Evolutionary conservation across 805 yeast species (phyloP).

Genomic region (Saccharomyces mikatae): DNA sequence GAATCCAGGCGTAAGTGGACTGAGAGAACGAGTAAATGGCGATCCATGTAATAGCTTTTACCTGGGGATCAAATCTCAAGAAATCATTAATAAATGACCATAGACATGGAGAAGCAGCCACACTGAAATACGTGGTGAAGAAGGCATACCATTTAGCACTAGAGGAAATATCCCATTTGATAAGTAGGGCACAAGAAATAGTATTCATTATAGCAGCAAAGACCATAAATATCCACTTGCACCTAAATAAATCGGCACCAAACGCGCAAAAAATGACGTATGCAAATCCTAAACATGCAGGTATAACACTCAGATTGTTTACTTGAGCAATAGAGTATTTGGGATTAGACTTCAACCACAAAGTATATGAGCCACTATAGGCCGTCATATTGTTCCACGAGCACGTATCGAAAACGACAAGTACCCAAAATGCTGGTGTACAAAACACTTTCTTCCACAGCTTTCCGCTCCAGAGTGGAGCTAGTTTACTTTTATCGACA

Average conservation of each 20-base stretch:
- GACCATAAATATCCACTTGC: constrained; percentile 47
- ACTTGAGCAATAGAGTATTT: constrained; percentile 37
- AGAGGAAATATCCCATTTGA: constrained; percentile 50
- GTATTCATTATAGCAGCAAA: constrained; percentile 47
- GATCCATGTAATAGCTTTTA: constrained; percentile 49
- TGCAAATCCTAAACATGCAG: constrained; percentile 53
- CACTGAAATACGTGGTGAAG: constrained; percentile 50
- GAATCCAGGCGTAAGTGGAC: constrained; percentile 52
- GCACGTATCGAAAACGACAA: constrained; percentile 46
- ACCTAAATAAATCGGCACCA: constrained; percentile 43
- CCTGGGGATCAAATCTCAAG: constrained; percentile 47
- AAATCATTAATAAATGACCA: constrained; percentile 53
- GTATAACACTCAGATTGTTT: constrained; percentile 44
- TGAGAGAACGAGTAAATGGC: constrained; percentile 51
- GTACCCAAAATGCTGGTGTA: constrained; percentile 49
- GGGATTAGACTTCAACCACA: constrained; percentile 52
- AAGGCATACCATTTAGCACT: constrained; percentile 61
- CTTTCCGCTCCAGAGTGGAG: constrained; percentile 32
- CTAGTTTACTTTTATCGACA: constrained; percentile 21
- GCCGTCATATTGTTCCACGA: constrained; percentile 59
- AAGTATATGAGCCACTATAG: constrained; percentile 45
- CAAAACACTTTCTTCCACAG: constrained; percentile 47
- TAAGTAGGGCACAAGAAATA: constrained; percentile 45
- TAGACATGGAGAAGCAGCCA: constrained; percentile 56
- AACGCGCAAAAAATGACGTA: constrained; percentile 39